phyloP scores from a whole-genome alignment of 495 filamentous ascomycete species.

The Evernia prunastri region DNA sequence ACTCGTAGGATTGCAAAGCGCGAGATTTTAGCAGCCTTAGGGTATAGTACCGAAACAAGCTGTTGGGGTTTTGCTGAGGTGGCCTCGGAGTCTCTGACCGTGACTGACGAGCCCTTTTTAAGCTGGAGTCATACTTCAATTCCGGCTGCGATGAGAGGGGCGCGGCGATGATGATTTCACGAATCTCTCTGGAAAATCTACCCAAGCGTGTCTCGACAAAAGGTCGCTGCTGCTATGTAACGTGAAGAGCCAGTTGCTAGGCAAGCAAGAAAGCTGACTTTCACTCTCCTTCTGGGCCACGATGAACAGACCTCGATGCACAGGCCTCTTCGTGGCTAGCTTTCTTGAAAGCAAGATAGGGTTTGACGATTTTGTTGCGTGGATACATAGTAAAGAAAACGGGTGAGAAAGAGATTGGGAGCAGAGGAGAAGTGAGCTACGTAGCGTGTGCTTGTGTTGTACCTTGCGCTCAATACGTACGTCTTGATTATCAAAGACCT shows the following conservation, averaged over 20 bases:
- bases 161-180: constrained; percentile 13
- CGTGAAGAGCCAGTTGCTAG: background rate
- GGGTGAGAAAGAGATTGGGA: background rate
- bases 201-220: background rate
- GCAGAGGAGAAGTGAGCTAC: background rate
- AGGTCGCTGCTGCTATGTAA: background rate
- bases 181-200: constrained; percentile 9
- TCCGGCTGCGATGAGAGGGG: background rate
- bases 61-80: background rate
- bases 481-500: background rate
- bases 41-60: background rate
- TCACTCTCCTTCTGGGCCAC: background rate
- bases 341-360: background rate
- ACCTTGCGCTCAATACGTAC: background rate
- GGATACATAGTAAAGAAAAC: background rate
- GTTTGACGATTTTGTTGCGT: background rate
- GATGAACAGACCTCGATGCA: background rate
- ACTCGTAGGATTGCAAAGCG: constrained; percentile 10
- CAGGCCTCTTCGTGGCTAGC: background rate
- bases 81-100: background rate
- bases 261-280: background rate
- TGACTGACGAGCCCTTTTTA: background rate
- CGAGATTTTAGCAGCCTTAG: background rate
- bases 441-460: background rate
- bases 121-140: background rate